phyloP scores from a whole-genome alignment of 371 early-diverging fungal genomes.

The Mortierella sp. region DNA sequence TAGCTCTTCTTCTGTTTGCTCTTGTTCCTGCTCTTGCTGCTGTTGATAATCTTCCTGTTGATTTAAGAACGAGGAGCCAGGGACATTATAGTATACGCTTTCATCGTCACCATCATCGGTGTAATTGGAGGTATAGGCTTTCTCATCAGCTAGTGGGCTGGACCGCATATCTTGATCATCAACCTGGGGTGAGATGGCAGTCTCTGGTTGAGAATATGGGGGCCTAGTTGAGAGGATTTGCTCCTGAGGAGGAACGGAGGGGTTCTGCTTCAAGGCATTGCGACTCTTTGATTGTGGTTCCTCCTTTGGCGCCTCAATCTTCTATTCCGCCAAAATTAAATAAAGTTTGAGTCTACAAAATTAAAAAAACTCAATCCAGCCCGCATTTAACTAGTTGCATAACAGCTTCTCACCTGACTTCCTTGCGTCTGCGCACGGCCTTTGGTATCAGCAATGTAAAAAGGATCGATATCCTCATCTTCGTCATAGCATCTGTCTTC shows the following conservation, averaged over 20 bases:
- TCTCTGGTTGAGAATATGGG: constrained; percentile 4
- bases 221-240: constrained; percentile 22
- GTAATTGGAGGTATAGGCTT: constrained; percentile 22
- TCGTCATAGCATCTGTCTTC: constrained; percentile 32
- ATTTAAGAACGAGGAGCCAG: constrained; percentile 7
- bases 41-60: constrained; percentile 5
- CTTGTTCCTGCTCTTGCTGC: constrained; percentile 2
- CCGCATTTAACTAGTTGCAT: no score
- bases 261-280: constrained; percentile 3
- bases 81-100: constrained; percentile 10
- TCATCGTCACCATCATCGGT: constrained; percentile 6
- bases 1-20: background rate
- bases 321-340: constrained; percentile 4
- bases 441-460: constrained; percentile 47
- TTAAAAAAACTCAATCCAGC: background rate
- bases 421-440: constrained; percentile 40
- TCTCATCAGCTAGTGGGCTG: constrained; percentile 15
- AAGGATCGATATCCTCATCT: constrained; percentile 52
- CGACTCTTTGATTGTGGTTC: constrained; percentile 13
- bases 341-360: background rate
- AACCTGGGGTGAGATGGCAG: background rate
- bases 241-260: constrained; percentile 31
- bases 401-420: constrained; percentile 43
- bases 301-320: background rate
- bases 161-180: constrained; percentile 13